Conservation (phyloP, 345 rosid genomes). For the Noccaea caerulescens region DNA sequence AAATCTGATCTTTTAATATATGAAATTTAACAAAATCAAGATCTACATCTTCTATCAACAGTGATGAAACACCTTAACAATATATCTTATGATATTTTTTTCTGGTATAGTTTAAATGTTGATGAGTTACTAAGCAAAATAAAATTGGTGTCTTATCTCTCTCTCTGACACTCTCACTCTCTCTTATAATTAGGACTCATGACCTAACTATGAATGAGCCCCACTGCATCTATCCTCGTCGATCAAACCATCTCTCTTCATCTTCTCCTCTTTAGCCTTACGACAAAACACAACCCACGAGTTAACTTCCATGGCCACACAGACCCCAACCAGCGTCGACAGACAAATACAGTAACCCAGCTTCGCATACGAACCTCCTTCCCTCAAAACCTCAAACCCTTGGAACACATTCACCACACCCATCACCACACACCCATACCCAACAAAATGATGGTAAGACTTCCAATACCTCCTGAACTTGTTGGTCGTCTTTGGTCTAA, state of each 20-base stretch:
- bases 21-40: slow-evolving; percentile 18
- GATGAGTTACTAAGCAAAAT: slow-evolving; percentile 7
- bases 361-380: slow-evolving; percentile 68
- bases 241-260: slow-evolving; percentile 77
- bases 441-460: slow-evolving; percentile 95
- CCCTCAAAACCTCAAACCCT: slow-evolving; percentile 90
- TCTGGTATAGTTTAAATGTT: neutral
- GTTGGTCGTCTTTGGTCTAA: slow-evolving; percentile 85
- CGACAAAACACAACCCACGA: slow-evolving; percentile 94
- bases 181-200: slow-evolving; percentile 30
- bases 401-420: slow-evolving; percentile 98
- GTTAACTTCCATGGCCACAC: slow-evolving; percentile 87
- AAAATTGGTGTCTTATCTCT: neutral
- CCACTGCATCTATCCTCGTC: slow-evolving; percentile 32
- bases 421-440: slow-evolving; percentile 82
- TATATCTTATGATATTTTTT: neutral
- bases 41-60: slow-evolving; percentile 27
- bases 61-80: slow-evolving; percentile 25
- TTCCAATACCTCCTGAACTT: slow-evolving; percentile 94
- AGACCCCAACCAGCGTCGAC: slow-evolving; percentile 71
- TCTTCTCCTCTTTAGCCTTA: slow-evolving; percentile 89
- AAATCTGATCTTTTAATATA: slow-evolving; percentile 2
- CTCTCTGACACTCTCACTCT: neutral
- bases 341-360: slow-evolving; percentile 76
- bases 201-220: slow-evolving; percentile 40